Conservation (phyloP, 805 yeast species). For the Starmerella riodocensis region DNA sequence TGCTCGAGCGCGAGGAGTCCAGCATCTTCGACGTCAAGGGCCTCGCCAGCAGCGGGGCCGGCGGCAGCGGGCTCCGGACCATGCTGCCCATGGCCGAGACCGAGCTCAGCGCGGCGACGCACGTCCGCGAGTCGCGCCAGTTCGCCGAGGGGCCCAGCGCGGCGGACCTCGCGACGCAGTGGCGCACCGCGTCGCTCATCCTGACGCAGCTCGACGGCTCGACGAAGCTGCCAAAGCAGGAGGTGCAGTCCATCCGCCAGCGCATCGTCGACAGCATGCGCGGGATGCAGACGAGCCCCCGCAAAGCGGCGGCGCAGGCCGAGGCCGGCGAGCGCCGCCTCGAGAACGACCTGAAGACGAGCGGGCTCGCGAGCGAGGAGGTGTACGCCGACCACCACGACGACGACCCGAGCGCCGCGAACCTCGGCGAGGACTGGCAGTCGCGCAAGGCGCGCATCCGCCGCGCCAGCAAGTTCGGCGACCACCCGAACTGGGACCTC, state of each 20-base stretch:
- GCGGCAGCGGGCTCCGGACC: too few relatives aligned
- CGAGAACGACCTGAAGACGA: constrained; percentile 82
- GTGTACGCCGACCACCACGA: constrained; percentile 38
- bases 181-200: constrained; percentile 95
- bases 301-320: constrained; percentile 38
- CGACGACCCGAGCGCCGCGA: constrained; percentile 38
- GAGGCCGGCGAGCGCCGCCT: constrained; percentile 83
- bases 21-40: background rate
- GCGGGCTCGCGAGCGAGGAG: constrained; percentile 39
- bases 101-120: constrained; percentile 17
- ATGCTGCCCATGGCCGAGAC: constrained; percentile 14
- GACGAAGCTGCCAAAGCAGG: constrained; percentile 36
- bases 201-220: constrained; percentile 70
- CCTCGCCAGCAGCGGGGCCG: background rate
- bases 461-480: constrained; percentile 67
- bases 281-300: constrained; percentile 50
- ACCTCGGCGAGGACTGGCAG: constrained; percentile 87
- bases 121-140: constrained; percentile 14
- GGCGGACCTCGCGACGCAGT: constrained; percentile 67
- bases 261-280: constrained; percentile 63
- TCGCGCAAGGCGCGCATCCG: constrained; percentile 70
- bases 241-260: constrained; percentile 53
- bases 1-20: constrained; percentile 18
- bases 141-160: constrained; percentile 24
- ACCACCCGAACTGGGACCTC: constrained; percentile 81